Evolutionary conservation across 2,329 filamentous ascomycete genomes (phyloP), one percentile per base, ranked within the genome.

Genomic region (Mycocentrospora acerina): DNA sequence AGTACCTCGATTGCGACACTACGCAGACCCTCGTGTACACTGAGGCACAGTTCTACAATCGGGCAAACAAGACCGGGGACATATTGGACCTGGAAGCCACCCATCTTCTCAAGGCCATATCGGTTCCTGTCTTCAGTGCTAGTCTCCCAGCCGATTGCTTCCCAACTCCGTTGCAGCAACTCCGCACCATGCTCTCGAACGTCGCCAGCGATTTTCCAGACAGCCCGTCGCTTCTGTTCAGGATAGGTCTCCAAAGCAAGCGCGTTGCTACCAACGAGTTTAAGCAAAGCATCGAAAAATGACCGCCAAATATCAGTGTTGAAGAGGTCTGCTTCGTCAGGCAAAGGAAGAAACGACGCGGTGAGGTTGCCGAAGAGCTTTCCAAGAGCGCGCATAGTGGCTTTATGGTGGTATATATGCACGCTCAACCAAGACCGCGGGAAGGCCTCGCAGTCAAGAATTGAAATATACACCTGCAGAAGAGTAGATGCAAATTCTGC

Each of bases 161-260:
- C 88, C 93, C 93, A 98, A 5, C 86, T 91, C 18, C 82, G 80
- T 44, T 86, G 82, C 24, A 98, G 73, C 7, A 98, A 75, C 34
- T 91, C 87, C 4, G 93, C 91, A 12, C 94, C 93, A 50, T 89
- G 80, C 65, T 97, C 90, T 39, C 93, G 81, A 34, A 98, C 89
- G 69, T 98, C 94, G 5, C 93, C 93, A 4, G 91, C 93, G 62
- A 98, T 96, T 71, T 97, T 98, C 93, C 94, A 98, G 1, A 97
- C 91, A 1, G 93, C 91, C 38, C 93, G 78, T 30, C 93, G 78
- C 71, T 97, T 98, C 70, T 98, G 93, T 66, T 98, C 94, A 0
- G 93, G 90, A 61, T 96, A 97, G 0, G 90, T 95, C 64, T 98
- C 93, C 25, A 98, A 78, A 0, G 93, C 90, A 14, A 98, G 77